These are phyloP conservation scores for Penicillium griseofulvum DNA, from an alignment of 2,329 filamentous ascomycete species.

Conservation along the genomic window DNA sequence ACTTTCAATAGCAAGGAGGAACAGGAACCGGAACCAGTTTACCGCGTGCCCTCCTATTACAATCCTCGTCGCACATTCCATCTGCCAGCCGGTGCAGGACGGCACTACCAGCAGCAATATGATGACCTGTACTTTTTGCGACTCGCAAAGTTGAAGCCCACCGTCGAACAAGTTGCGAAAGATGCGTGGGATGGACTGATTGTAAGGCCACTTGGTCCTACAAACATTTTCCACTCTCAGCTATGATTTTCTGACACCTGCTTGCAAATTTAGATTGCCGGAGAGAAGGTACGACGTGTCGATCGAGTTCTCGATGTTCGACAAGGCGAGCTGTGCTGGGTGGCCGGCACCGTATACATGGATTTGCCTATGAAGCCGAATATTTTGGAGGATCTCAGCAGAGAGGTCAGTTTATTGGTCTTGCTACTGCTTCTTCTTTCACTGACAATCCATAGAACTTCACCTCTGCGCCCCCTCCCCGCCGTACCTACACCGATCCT, in stretches of 20 bases:
- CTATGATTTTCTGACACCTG: not conserved
- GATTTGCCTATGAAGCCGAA: constrained; percentile 95
- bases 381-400: constrained; percentile 89
- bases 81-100: constrained; percentile 61
- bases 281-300: constrained; percentile 70
- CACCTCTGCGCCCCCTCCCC: constrained; percentile 76
- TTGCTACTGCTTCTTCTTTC: not conserved
- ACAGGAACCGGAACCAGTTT: constrained; percentile 40
- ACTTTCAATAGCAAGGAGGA: constrained; percentile 33
- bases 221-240: not conserved
- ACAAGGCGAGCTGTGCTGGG: constrained; percentile 94
- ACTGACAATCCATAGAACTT: constrained; percentile 62
- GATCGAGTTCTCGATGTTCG: constrained; percentile 92
- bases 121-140: constrained; percentile 97
- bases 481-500: constrained; percentile 70
- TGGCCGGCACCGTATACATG: constrained; percentile 93
- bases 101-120: constrained; percentile 90
- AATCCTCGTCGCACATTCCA: constrained; percentile 71
- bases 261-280: constrained; percentile 58
- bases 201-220: constrained; percentile 37
- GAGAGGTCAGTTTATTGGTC: constrained; percentile 62
- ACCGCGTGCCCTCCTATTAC: constrained; percentile 63
- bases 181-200: constrained; percentile 74
- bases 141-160: constrained; percentile 80
- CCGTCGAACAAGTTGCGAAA: constrained; percentile 69